phyloP scores from a whole-genome alignment of 2,329 filamentous ascomycete species.

The Botryotinia narcissicola region DNA sequence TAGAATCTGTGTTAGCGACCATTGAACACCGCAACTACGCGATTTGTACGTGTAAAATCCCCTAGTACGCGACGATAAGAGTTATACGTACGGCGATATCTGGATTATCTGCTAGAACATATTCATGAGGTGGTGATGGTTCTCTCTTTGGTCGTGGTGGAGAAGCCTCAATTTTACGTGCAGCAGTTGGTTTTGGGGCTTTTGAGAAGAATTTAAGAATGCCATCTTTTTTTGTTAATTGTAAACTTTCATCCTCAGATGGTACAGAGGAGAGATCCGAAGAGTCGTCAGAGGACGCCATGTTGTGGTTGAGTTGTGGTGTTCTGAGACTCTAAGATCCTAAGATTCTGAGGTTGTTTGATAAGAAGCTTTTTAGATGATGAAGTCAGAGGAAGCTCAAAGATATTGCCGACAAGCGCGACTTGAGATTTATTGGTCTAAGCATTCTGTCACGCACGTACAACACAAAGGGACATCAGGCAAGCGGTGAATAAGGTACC shows the following conservation, averaged over 20 bases:
- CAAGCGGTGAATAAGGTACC: slow-evolving; percentile 14
- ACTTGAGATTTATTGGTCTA: slow-evolving; percentile 23
- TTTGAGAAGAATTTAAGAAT: slow-evolving; percentile 69
- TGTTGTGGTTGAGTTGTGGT: slow-evolving; percentile 25
- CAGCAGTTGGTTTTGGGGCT: slow-evolving; percentile 42
- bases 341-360: slow-evolving; percentile 16
- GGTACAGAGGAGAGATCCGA: slow-evolving; percentile 60
- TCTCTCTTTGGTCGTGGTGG: slow-evolving; percentile 74
- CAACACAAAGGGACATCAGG: slow-evolving; percentile 20
- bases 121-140: slow-evolving; percentile 87
- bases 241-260: slow-evolving; percentile 55
- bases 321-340: slow-evolving; percentile 26
- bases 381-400: slow-evolving; percentile 28
- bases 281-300: slow-evolving; percentile 55
- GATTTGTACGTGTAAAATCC: slow-evolving; percentile 49
- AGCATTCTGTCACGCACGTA: slow-evolving; percentile 23
- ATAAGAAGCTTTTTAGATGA: slow-evolving; percentile 21
- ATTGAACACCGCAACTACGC: slow-evolving; percentile 44
- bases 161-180: slow-evolving; percentile 55
- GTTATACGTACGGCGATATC: slow-evolving; percentile 78
- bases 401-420: slow-evolving; percentile 31
- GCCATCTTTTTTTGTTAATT: slow-evolving; percentile 53
- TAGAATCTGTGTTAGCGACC: slow-evolving; percentile 40
- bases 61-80: slow-evolving; percentile 43
- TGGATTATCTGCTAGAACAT: slow-evolving; percentile 82